A percentile compares a stretch with the other conserved stretches of the same genome.
phyloP scores from a whole-genome alignment of 2,329 filamentous ascomycete species.

The Cladosporium sp. region DNA sequence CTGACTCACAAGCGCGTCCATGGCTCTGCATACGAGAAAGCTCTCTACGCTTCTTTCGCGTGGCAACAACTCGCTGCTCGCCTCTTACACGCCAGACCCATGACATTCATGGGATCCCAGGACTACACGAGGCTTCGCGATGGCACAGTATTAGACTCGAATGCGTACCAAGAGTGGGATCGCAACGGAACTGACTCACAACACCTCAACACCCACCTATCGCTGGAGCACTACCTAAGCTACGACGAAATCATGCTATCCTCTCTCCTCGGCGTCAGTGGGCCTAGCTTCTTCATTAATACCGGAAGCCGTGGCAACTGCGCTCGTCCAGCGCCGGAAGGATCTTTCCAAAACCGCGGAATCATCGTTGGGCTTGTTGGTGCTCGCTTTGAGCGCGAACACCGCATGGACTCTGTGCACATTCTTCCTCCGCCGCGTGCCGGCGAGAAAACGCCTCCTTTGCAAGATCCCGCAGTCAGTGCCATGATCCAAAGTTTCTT shows the following conservation, averaged over 20 bases:
- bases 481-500: slow-evolving; percentile 21
- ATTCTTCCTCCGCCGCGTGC: slow-evolving; percentile 17
- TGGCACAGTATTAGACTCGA: slow-evolving; percentile 13
- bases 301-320: slow-evolving; percentile 25
- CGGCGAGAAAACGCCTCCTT: background rate
- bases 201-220: slow-evolving; percentile 18
- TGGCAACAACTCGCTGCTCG: slow-evolving; percentile 22
- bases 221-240: slow-evolving; percentile 26
- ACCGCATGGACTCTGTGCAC: slow-evolving; percentile 27
- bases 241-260: slow-evolving; percentile 34
- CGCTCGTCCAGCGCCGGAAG: slow-evolving; percentile 7
- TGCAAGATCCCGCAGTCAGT: slow-evolving; percentile 19
- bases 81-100: slow-evolving; percentile 27
- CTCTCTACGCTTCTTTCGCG: slow-evolving; percentile 23
- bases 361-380: slow-evolving; percentile 31
- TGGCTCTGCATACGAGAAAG: slow-evolving; percentile 25
- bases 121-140: slow-evolving; percentile 29
- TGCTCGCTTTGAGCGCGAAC: slow-evolving; percentile 28
- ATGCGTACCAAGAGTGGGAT: slow-evolving; percentile 24
- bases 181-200: slow-evolving; percentile 23
- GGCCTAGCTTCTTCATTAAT: slow-evolving; percentile 29
- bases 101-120: slow-evolving; percentile 24
- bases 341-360: slow-evolving; percentile 24
- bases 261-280: slow-evolving; percentile 28
- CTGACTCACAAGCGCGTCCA: slow-evolving; percentile 27